phyloP scores from a whole-genome alignment of 2,329 filamentous ascomycete genomes.

The Fusarium setosum region DNA sequence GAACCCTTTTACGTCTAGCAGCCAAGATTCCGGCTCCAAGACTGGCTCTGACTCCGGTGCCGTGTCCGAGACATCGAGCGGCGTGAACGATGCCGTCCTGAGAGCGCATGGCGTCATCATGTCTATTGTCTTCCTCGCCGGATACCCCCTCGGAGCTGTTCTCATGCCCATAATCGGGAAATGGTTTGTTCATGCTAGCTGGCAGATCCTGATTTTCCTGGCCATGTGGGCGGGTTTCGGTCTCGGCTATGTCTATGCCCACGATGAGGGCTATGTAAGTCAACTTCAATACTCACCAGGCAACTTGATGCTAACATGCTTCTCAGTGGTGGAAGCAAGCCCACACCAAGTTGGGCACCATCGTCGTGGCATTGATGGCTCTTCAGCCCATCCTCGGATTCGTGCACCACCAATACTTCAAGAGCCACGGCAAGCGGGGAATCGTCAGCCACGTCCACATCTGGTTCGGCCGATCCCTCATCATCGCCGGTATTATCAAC shows the following conservation, averaged over 20 bases:
- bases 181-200: constrained; percentile 67
- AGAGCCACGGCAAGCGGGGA: constrained; percentile 59
- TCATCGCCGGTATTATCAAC: constrained; percentile 70
- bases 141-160: constrained; percentile 70
- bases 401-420: constrained; percentile 67
- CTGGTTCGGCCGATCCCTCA: constrained; percentile 70
- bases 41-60: constrained; percentile 5
- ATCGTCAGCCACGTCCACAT: constrained; percentile 67
- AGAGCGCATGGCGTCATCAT: constrained; percentile 69
- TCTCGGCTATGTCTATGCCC: constrained; percentile 63
- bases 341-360: constrained; percentile 68
- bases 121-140: constrained; percentile 66
- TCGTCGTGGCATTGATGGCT: constrained; percentile 64
- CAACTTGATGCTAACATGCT: constrained; percentile 25
- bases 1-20: too few species aligned
- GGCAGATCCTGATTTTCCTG: constrained; percentile 65
- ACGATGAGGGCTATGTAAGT: constrained; percentile 57
- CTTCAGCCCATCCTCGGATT: constrained; percentile 69
- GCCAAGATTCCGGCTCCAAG: not conserved
- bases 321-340: constrained; percentile 61
- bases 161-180: constrained; percentile 69
- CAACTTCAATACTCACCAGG: constrained; percentile 9
- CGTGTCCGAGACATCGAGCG: constrained; percentile 19
- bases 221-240: constrained; percentile 71
- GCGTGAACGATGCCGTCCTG: constrained; percentile 44